phyloP scores from a whole-genome alignment of 768 basidiomycete species.

The Boletus reticulatus region DNA sequence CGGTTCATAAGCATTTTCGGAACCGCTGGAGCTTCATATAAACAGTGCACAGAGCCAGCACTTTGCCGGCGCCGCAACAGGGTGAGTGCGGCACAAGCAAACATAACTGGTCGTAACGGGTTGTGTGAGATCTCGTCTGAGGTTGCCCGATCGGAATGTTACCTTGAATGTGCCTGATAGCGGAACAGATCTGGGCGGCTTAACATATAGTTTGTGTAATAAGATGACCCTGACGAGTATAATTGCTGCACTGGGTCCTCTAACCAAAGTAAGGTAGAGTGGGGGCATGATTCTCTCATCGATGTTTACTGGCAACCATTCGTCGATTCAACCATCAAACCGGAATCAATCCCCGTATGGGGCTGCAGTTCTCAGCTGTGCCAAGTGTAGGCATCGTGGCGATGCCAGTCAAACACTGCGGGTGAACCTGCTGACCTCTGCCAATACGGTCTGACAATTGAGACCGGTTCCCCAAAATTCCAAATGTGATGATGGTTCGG shows the following conservation, averaged over 20 bases:
- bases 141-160: conserved; percentile 25
- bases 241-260: conserved; percentile 15
- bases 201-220: conserved; percentile 13
- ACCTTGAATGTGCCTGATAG: conserved; percentile 29
- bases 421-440: conserved; percentile 13
- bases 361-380: conserved; percentile 13
- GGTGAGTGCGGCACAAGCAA: conserved; percentile 29
- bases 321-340: conserved; percentile 19
- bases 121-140: conserved; percentile 29
- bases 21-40: conserved; percentile 28
- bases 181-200: conserved; percentile 28
- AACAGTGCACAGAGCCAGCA: conserved; percentile 24
- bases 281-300: conserved; percentile 18
- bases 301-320: conserved; percentile 10
- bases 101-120: conserved; percentile 28
- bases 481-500: neutral
- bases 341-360: conserved; percentile 19
- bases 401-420: conserved; percentile 16
- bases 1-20: conserved; percentile 37
- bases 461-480: conserved; percentile 16
- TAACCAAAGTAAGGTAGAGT: conserved; percentile 34
- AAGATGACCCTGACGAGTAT: conserved; percentile 25
- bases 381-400: conserved; percentile 20
- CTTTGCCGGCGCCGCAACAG: conserved; percentile 33
- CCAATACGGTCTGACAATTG: conserved; percentile 12